phyloP scores from a whole-genome alignment of 108 stramenopile species.

The Ochromonas danica region DNA sequence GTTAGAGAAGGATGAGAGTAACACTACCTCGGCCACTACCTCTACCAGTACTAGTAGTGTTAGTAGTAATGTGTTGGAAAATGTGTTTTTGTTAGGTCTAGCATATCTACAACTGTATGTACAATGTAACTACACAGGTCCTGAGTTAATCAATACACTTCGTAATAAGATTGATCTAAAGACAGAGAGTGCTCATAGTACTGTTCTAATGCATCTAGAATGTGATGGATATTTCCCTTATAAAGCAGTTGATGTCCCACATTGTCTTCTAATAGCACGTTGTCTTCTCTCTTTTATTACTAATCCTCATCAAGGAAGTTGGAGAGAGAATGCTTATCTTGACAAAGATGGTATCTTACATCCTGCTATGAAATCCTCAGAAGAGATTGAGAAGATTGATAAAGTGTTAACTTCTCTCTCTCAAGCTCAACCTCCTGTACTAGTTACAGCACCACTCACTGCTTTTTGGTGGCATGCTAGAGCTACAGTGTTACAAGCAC shows the following conservation, averaged over 20 bases:
- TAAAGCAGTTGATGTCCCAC: background rate
- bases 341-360: background rate
- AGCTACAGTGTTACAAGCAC: background rate
- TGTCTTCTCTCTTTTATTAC: background rate
- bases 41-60: too few relatives aligned
- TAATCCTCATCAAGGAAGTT: background rate
- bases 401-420: background rate
- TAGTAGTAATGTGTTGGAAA: too few relatives aligned
- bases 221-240: slow-evolving; percentile 29
- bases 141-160: background rate
- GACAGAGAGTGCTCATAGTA: background rate
- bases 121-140: slow-evolving; percentile 27
- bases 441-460: background rate
- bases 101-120: background rate
- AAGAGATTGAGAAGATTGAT: background rate
- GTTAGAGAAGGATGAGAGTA: too few relatives aligned
- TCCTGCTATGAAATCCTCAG: background rate
- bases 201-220: slow-evolving; percentile 17
- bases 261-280: slow-evolving; percentile 19
- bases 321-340: background rate
- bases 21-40: too few relatives aligned
- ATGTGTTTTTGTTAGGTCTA: background rate
- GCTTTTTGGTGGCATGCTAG: background rate
- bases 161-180: background rate
- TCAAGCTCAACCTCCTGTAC: background rate